Conservation (phyloP, 306 rosid genomes). For the Nissolia schottii region DNA sequence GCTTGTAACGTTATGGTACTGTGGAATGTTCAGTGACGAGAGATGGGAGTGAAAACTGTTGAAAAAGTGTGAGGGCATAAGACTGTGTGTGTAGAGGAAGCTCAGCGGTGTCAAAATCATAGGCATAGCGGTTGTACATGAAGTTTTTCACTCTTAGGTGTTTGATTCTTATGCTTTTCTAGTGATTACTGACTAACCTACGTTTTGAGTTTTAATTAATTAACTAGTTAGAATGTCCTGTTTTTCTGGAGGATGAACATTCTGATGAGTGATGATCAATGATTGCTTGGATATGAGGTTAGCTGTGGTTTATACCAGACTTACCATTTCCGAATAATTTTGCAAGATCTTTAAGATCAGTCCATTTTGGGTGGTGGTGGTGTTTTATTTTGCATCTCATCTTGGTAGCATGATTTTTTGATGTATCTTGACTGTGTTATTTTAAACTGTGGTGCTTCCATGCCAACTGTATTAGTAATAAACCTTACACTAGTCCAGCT, state of each 20-base stretch:
- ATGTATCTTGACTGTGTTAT: background rate
- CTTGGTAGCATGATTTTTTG: background rate
- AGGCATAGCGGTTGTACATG: background rate
- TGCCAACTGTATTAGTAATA: background rate
- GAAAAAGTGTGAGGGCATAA: slow-evolving; percentile 23
- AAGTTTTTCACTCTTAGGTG: background rate
- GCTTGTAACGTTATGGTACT: background rate
- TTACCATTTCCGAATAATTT: background rate
- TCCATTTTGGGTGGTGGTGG: background rate
- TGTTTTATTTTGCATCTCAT: background rate
- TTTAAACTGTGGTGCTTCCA: background rate
- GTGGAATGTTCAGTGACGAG: slow-evolving; percentile 4
- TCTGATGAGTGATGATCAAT: slow-evolving; percentile 6
- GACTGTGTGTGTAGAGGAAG: slow-evolving; percentile 27
- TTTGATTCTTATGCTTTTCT: background rate
- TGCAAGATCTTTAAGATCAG: slow-evolving; percentile 4
- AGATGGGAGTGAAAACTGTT: slow-evolving; percentile 19
- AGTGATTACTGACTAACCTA: too few species aligned
- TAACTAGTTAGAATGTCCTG: background rate
- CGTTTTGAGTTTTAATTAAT: background rate
- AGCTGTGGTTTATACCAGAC: background rate
- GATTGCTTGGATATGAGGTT: slow-evolving; percentile 13
- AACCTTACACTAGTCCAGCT: background rate
- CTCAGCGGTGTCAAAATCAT: background rate
- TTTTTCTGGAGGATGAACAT: background rate